A percentile compares a stretch with the other conserved stretches of the same genome.
Evolutionary conservation across 257 asterid genomes (phyloP).

Genomic region (Solanum commersonii): DNA sequence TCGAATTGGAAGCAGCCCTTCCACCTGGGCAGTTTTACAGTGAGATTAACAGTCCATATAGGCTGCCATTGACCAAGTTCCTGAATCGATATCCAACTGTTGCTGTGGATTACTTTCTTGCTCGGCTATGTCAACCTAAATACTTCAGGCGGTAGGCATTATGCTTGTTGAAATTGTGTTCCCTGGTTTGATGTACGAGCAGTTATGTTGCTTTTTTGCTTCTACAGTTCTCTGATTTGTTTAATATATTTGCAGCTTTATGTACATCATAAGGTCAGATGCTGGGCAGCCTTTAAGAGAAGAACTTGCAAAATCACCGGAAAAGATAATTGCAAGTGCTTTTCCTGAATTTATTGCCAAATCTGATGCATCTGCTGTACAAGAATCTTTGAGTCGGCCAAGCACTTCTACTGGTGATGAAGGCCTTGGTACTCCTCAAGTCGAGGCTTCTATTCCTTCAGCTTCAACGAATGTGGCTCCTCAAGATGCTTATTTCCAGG

Average conservation of each 20-base stretch:
- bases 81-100: slow-evolving; percentile 85
- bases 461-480: slow-evolving; percentile 38
- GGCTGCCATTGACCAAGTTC: slow-evolving; percentile 93
- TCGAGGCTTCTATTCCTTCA: slow-evolving; percentile 55
- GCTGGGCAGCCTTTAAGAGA: slow-evolving; percentile 99
- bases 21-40: slow-evolving; percentile 96
- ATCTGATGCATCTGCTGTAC: slow-evolving; percentile 41
- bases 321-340: slow-evolving; percentile 87
- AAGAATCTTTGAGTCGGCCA: slow-evolving; percentile 53
- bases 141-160: slow-evolving; percentile 79
- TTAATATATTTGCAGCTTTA: slow-evolving; percentile 47
- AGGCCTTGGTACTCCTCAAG: slow-evolving; percentile 40
- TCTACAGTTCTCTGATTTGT: slow-evolving; percentile 11
- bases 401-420: slow-evolving; percentile 45
- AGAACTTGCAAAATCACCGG: slow-evolving; percentile 97
- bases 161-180: background rate
- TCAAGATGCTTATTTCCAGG: slow-evolving; percentile 92
- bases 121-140: slow-evolving; percentile 70
- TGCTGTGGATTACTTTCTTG: slow-evolving; percentile 93
- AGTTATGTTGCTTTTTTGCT: background rate
- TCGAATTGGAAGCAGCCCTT: slow-evolving; percentile 93
- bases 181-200: background rate
- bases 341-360: slow-evolving; percentile 64
- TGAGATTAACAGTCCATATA: slow-evolving; percentile 98
- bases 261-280: slow-evolving; percentile 93